Base-by-base conservation (phyloP, 2,329 filamentous ascomycete species). In the Macroventuria anomochaeta region DNA sequence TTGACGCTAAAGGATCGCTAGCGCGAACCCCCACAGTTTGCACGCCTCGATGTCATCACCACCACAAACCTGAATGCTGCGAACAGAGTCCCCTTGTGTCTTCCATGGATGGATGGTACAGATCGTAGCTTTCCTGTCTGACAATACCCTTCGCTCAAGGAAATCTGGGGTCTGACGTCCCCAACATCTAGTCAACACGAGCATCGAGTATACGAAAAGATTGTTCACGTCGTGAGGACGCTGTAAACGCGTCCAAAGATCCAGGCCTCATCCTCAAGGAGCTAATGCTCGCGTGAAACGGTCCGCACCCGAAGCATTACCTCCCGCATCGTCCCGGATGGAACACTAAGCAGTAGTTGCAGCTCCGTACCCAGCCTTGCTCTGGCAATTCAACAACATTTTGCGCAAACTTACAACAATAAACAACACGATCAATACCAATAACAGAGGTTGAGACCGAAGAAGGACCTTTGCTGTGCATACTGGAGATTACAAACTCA, bases 341-440 rank as follows among this genome's bases (percentile, higher is more conserved):
- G 46, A 36, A 41, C 37, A 48, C 46, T 41, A 48, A 41, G 29
- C 21, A 34, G 8, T 18, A 25, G 11, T 21, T 41, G 46, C 44
- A 48, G 44, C 28, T 32, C 15, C 21, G 7, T 39, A 20, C 26
- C 36, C 36, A 48, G 26, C 34, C 20, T 48, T 34, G 31, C 12
- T 18, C 13, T 23, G 15, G 21, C 29, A 7, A 48, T n/a, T 41
- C 26, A 33, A 47, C 21, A 40, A 32, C 20, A 5, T 3, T 28
- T 8, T 41, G 29, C 36, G 29, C 21, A 21, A 34, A 15, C 21
- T 41, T 41, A 5, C 15, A 11, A 40, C 8, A 17, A 28, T 15
- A 20, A 20, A 15, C 23, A 20, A 15, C 23, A 26, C 17, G 15
- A 48, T 21, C 28, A 28, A 40, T 8, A 15, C 1, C 5, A 17